These are phyloP conservation scores for Nemania bipapillata DNA, from an alignment of 2,329 filamentous ascomycete genomes.

Conservation along the genomic window DNA sequence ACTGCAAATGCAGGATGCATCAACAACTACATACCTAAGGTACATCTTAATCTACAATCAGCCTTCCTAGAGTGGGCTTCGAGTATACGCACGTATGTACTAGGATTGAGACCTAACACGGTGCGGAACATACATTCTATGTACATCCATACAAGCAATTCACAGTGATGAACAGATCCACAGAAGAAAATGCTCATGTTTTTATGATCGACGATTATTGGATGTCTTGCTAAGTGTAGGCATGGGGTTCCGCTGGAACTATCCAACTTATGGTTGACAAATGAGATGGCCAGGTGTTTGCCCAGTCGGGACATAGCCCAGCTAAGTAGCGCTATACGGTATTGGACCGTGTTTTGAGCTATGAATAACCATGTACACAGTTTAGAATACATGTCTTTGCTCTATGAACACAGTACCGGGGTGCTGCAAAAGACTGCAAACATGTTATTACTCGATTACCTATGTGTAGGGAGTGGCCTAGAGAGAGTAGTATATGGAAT, in stretches of 20 bases:
- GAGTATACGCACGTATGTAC: too few relatives aligned
- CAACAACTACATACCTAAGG: too few relatives aligned
- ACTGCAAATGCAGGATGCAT: too few relatives aligned
- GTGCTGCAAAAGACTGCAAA: not conserved
- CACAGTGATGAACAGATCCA: not conserved
- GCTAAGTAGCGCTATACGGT: not conserved
- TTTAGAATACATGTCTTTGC: not conserved
- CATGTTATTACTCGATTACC: too few relatives aligned
- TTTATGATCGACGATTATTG: conserved; percentile 1
- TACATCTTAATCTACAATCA: too few relatives aligned
- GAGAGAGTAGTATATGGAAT: too few relatives aligned
- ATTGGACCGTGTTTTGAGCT: not conserved
- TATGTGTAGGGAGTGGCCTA: too few relatives aligned
- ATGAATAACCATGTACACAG: not conserved
- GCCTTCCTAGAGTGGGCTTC: too few relatives aligned
- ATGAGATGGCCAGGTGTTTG: not conserved
- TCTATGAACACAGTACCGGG: too few relatives aligned
- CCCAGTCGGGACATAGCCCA: not conserved
- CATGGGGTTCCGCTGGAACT: not conserved
- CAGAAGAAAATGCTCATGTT: not conserved
- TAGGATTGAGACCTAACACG: too few relatives aligned
- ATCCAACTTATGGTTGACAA: not conserved
- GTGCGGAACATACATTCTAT: not conserved
- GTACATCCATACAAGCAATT: not conserved
- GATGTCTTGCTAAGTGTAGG: not conserved